These are phyloP conservation scores for Helotiales sp. DNA, from an alignment of 2,329 filamentous ascomycete species.

Conservation along the genomic window DNA sequence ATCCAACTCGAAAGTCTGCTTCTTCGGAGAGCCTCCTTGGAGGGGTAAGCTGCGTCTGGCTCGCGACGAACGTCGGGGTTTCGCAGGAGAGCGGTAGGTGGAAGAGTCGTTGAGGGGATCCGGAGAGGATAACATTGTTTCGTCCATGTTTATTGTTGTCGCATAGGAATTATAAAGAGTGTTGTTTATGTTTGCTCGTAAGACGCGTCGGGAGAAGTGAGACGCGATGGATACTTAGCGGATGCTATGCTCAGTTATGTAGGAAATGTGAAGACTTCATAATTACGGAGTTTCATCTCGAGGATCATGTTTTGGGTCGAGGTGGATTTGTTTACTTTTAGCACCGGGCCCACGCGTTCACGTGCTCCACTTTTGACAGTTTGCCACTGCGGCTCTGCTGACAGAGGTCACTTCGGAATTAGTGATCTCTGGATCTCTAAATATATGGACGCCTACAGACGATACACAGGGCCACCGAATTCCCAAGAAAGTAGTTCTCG, in stretches of 20 bases:
- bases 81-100: constrained; percentile 37
- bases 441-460: not conserved
- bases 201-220: constrained; percentile 9
- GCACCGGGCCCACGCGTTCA: constrained; percentile 9
- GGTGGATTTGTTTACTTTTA: constrained; percentile 20
- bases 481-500: too few species aligned
- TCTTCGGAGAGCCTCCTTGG: constrained; percentile 41
- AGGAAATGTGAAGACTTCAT: constrained; percentile 22
- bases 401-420: not conserved
- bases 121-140: constrained; percentile 41
- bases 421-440: too few species aligned
- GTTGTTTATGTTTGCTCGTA: constrained; percentile 3
- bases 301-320: constrained; percentile 6
- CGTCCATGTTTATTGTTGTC: constrained; percentile 31
- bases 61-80: constrained; percentile 35
- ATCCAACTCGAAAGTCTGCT: constrained; percentile 44
- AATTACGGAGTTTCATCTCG: constrained; percentile 17
- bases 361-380: constrained; percentile 3
- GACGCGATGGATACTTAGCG: constrained; percentile 10
- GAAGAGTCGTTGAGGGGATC: constrained; percentile 43
- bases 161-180: constrained; percentile 12
- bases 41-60: constrained; percentile 34
- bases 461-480: too few species aligned
- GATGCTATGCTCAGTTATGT: constrained; percentile 19
- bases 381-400: not conserved